A percentile compares a stretch with the other conserved stretches of the same genome.
These are phyloP conservation scores for Cicer judaicum DNA, from an alignment of 306 rosid species.

Conservation along the genomic window DNA sequence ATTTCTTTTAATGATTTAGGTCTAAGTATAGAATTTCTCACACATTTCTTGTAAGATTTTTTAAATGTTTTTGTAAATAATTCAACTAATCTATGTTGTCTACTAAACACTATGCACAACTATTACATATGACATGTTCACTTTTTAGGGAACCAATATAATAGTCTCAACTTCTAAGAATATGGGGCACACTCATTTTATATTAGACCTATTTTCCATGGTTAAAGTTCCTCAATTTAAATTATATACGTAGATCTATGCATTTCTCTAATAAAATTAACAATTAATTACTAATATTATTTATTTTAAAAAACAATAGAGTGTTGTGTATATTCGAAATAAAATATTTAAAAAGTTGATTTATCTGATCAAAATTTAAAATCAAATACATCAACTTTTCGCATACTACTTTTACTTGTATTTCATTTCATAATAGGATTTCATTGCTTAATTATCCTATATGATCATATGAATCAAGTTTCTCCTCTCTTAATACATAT, in stretches of 20 bases:
- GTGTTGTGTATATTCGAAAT: too few relatives aligned
- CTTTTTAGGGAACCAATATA: constrained; percentile 12
- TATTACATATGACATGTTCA: not conserved
- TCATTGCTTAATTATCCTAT: too few relatives aligned
- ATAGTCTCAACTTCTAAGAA: constrained; percentile 1
- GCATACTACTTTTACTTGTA: too few relatives aligned
- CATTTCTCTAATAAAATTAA: too few relatives aligned
- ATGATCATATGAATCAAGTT: constrained; percentile 36
- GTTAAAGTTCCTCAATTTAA: constrained; percentile 27
- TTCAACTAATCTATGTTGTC: constrained; percentile 13
- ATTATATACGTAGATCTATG: constrained; percentile 18
- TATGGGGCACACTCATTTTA: constrained; percentile 13
- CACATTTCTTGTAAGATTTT: constrained; percentile 14
- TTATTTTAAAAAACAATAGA: too few relatives aligned
- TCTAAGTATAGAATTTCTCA: constrained; percentile 28
- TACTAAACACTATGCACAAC: constrained; percentile 30
- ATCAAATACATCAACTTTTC: too few relatives aligned
- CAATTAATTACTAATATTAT: too few relatives aligned
- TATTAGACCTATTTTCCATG: constrained; percentile 40
- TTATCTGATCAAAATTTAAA: too few relatives aligned
- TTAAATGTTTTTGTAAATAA: constrained; percentile 6
- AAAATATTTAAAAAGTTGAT: too few relatives aligned
- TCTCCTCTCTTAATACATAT: constrained; percentile 19
- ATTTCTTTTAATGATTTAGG: constrained; percentile 40
- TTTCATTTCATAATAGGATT: too few relatives aligned